phyloP scores from a whole-genome alignment of 495 filamentous ascomycete genomes.

The Penicillium paradoxum region DNA sequence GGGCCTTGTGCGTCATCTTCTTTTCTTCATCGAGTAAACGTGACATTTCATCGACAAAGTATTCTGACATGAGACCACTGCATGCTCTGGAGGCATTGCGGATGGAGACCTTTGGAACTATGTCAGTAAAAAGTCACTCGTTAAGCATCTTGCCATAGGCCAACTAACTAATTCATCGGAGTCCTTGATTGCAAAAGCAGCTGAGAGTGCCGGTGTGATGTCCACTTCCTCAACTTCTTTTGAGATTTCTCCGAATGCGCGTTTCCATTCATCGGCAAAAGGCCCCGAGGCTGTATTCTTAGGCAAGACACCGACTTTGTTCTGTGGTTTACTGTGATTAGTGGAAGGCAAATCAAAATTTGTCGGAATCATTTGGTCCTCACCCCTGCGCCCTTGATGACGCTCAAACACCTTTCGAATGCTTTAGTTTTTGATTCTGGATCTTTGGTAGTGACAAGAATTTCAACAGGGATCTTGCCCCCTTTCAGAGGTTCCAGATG shows the following conservation, averaged over 20 bases:
- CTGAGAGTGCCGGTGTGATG: slow-evolving; percentile 72
- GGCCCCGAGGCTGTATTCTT: slow-evolving; percentile 83
- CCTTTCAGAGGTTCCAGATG: slow-evolving; percentile 90
- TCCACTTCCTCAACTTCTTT: slow-evolving; percentile 89
- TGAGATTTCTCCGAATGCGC: slow-evolving; percentile 64
- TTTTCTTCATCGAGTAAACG: slow-evolving; percentile 90
- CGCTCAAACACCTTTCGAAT: slow-evolving; percentile 72
- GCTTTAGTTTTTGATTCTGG: slow-evolving; percentile 81
- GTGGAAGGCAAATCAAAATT: neutral
- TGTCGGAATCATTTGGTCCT: slow-evolving; percentile 27
- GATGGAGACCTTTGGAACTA: slow-evolving; percentile 62
- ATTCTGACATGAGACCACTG: slow-evolving; percentile 85
- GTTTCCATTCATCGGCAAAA: slow-evolving; percentile 95
- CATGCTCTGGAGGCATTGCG: slow-evolving; percentile 89
- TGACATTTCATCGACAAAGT: slow-evolving; percentile 97
- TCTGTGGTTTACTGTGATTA: slow-evolving; percentile 40
- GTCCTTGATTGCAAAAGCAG: slow-evolving; percentile 91
- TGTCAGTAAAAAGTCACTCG: slow-evolving; percentile 3
- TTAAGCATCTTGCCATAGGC: neutral
- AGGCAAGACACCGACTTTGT: slow-evolving; percentile 79
- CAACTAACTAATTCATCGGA: slow-evolving; percentile 74
- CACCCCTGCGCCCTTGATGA: slow-evolving; percentile 84
- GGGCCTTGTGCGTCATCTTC: slow-evolving; percentile 83
- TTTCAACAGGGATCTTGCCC: slow-evolving; percentile 84
- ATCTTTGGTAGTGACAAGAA: slow-evolving; percentile 86